Percentiles rank a stretch among this genome's conserved stretches.
These are phyloP conservation scores for Neofusicoccum laricinum DNA, from an alignment of 2,329 filamentous ascomycete species.

Conservation along the genomic window DNA sequence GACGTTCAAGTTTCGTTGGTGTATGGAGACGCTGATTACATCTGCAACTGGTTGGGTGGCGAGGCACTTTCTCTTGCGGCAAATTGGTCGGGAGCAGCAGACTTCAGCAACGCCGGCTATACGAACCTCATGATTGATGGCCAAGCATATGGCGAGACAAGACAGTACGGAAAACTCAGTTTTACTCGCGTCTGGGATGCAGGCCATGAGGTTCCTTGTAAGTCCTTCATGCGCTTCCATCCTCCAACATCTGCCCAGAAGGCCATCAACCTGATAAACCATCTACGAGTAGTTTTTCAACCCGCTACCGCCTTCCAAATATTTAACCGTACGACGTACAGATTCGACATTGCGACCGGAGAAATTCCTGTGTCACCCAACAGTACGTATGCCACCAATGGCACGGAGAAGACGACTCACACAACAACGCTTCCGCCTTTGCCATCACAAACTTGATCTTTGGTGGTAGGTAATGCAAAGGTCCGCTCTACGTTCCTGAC, in stretches of 20 bases:
- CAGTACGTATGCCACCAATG: not conserved
- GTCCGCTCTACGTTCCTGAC: too few relatives aligned
- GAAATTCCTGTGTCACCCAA: slow-evolving; percentile 21
- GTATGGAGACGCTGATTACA: slow-evolving; percentile 10
- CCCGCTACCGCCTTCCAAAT: slow-evolving; percentile 49
- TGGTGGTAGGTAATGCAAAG: too few relatives aligned
- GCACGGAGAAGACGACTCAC: not conserved
- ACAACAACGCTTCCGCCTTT: not conserved
- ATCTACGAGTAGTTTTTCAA: slow-evolving; percentile 29
- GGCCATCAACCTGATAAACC: too few relatives aligned
- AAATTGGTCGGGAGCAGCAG: slow-evolving; percentile 45
- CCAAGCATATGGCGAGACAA: slow-evolving; percentile 59
- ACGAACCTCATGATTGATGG: slow-evolving; percentile 66
- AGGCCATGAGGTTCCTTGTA: slow-evolving; percentile 51
- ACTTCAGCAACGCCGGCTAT: slow-evolving; percentile 67
- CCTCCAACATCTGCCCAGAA: not conserved
- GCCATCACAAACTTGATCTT: not conserved
- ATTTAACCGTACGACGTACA: slow-evolving; percentile 48
- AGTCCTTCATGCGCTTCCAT: not conserved
- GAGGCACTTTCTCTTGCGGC: slow-evolving; percentile 23
- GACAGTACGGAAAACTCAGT: slow-evolving; percentile 68
- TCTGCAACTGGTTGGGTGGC: slow-evolving; percentile 10
- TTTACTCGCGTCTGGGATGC: slow-evolving; percentile 53
- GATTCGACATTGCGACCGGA: slow-evolving; percentile 52
- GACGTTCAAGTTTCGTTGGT: not conserved